Percentiles rank a stretch among this genome's conserved stretches.
phyloP scores from a whole-genome alignment of 2,329 filamentous ascomycete species.

The Aspergillus luchuensis region DNA sequence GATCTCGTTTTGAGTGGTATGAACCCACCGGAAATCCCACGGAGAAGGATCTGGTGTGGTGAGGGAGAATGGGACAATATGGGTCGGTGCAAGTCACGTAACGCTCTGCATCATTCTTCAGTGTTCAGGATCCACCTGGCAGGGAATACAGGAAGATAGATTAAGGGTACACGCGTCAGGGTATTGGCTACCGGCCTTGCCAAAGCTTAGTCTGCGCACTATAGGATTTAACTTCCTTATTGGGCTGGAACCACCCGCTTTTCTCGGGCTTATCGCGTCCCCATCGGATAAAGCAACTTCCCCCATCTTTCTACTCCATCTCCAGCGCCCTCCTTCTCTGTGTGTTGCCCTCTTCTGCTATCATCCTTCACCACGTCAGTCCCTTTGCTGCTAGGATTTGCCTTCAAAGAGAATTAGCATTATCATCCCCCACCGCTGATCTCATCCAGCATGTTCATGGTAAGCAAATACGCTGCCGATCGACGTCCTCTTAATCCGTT shows the following conservation, averaged over 20 bases:
- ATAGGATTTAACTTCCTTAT: not conserved
- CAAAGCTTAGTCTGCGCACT: not conserved
- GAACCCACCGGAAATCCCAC: not conserved
- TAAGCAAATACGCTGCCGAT: not conserved
- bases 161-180: not conserved
- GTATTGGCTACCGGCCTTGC: not conserved
- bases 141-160: not conserved
- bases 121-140: not conserved
- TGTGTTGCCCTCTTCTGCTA: not conserved
- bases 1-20: not conserved
- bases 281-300: not conserved
- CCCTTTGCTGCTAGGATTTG: not conserved
- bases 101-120: not conserved
- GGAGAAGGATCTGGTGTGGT: not conserved
- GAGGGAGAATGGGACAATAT: not conserved
- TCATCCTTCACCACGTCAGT: not conserved
- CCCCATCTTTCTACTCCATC: not conserved
- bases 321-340: not conserved
- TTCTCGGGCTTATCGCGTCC: not conserved
- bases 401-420: not conserved
- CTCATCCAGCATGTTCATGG: not conserved
- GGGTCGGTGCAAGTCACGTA: no score
- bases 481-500: not conserved
- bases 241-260: not conserved
- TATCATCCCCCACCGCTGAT: not conserved